Conservation (phyloP, 2,329 filamentous ascomycete species). For the Sporothrix pallida region DNA sequence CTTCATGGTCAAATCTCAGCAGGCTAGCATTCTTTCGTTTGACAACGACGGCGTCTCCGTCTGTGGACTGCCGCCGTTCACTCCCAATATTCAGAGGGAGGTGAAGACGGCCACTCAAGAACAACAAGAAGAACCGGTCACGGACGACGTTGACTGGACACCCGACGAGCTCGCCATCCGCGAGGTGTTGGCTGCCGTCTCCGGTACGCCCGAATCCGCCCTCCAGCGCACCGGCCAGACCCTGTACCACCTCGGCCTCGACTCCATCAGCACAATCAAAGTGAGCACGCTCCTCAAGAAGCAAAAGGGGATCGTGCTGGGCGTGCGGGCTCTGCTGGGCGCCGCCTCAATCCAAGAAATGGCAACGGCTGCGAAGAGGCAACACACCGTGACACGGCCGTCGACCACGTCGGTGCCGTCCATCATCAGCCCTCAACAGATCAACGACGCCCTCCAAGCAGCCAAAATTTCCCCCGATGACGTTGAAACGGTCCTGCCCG, state of each 20-base stretch:
- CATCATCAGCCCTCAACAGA: conserved; percentile 3
- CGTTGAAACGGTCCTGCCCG: conserved; percentile 67
- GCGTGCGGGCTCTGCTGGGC: conserved; percentile 73
- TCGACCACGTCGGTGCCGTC: background rate
- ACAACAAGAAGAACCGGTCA: too few relatives aligned
- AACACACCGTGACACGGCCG: background rate
- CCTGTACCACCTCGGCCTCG: conserved; percentile 84
- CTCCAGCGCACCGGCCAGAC: conserved; percentile 65
- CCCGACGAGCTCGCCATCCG: conserved; percentile 50
- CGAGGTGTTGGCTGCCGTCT: conserved; percentile 60
- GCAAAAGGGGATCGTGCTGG: conserved; percentile 61
- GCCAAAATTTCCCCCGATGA: conserved; percentile 51
- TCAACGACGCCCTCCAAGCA: conserved; percentile 46
- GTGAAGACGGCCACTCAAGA: background rate
- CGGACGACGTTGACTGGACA: conserved; percentile 44
- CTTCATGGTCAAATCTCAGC: conserved; percentile 56
- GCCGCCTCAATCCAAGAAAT: conserved; percentile 70
- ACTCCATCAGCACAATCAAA: conserved; percentile 92
- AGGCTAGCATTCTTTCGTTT: conserved; percentile 57
- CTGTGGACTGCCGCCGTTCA: conserved; percentile 64
- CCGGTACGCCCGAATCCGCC: conserved; percentile 60
- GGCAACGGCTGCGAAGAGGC: conserved; percentile 45
- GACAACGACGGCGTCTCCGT: conserved; percentile 61
- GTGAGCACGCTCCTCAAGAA: conserved; percentile 73
- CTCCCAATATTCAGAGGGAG: conserved; percentile 29